A percentile compares a stretch with the other conserved stretches of the same genome.
Conservation (phyloP, 495 filamentous ascomycete genomes). For the Neurospora sp. region DNA sequence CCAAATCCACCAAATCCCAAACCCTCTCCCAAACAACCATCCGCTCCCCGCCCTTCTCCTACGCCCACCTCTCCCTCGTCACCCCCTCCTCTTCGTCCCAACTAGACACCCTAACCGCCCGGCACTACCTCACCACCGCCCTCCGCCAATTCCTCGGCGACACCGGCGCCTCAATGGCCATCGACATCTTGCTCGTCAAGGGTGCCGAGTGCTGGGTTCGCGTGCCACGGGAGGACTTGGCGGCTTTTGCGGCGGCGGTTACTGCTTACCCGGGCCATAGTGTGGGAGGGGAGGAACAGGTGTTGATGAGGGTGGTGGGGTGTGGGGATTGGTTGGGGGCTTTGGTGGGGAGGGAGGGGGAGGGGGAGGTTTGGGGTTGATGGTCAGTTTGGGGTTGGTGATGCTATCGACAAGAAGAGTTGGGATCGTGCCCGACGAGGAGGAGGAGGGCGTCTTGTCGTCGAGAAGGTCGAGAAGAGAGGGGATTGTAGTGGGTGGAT, state of each 20-base stretch:
- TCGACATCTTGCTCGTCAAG: slow-evolving; percentile 68
- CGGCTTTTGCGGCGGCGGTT: slow-evolving; percentile 47
- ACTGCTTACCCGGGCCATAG: slow-evolving; percentile 56
- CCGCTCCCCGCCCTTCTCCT: slow-evolving; percentile 25
- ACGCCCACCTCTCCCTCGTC: slow-evolving; percentile 30
- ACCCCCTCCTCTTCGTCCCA: slow-evolving; percentile 5
- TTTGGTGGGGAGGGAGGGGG: slow-evolving; percentile 28
- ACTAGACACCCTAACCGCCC: slow-evolving; percentile 66
- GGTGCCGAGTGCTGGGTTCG: slow-evolving; percentile 58
- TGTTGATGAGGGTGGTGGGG: slow-evolving; percentile 24
- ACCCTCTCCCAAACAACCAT: slow-evolving; percentile 26
- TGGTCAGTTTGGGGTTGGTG: not conserved
- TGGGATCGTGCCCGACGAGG: not conserved
- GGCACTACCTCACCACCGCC: slow-evolving; percentile 61
- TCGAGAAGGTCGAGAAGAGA: not conserved
- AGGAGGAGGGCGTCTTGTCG: not conserved
- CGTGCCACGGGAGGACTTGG: slow-evolving; percentile 58
- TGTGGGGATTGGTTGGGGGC: slow-evolving; percentile 39
- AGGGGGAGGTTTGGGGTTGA: slow-evolving; percentile 26
- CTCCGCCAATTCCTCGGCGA: slow-evolving; percentile 73
- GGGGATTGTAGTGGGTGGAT: not conserved
- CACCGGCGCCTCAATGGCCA: slow-evolving; percentile 61
- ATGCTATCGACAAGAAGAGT: not conserved
- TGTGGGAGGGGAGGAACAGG: slow-evolving; percentile 25
- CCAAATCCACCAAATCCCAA: not conserved